Evolutionary conservation across 306 rosid genomes (phyloP), one percentile per base, ranked within the genome.

Genomic region (Psophocarpus tetragonolobus): DNA sequence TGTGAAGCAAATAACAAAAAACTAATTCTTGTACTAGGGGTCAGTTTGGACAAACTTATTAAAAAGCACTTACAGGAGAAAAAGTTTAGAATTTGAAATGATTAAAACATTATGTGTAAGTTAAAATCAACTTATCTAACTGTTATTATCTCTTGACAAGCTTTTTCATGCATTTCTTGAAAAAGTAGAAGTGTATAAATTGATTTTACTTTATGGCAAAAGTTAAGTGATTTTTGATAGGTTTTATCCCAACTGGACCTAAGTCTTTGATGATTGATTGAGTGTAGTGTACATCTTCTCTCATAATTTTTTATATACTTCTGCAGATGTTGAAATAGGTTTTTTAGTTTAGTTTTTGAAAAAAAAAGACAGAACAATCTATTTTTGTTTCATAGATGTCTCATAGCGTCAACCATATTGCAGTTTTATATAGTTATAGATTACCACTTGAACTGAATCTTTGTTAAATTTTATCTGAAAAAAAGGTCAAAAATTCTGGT

Each of bases 401-500:
- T 58, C 20, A 17, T 45, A 20, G 2, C 2, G 39, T 44, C 4
- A 6, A 44, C 14, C 23, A 44, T 17, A 51, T 18, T 75, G 38
- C 20, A 63, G 20, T 45, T 32, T 75, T 33, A 44, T 60, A 61
- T 9, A 3, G 27, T 33, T 35, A 35, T 12, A 10, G 47, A 67
- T 10, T 62, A 50, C 32, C 29, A 62, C 48, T 45, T 30, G 32
- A 26, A 66, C 53, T 75, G 62, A 82, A 26, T 47, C 47, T 35
- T 73, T 71, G 73, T 41, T 39, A 41, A 45, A 48, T 73, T 62
- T 69, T 44, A 58, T 41, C 45, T 69, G 76, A 30, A 78, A 80
- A 30, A 78, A 80, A 86, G 84, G 85, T 53, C 63, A 54, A 68
- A 47, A 80, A 76, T 36, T 36, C 77, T 33, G 60, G 58, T 76